Conservation (phyloP, 192 early-diverging fungal genomes). For the Linnemannia elongata region DNA sequence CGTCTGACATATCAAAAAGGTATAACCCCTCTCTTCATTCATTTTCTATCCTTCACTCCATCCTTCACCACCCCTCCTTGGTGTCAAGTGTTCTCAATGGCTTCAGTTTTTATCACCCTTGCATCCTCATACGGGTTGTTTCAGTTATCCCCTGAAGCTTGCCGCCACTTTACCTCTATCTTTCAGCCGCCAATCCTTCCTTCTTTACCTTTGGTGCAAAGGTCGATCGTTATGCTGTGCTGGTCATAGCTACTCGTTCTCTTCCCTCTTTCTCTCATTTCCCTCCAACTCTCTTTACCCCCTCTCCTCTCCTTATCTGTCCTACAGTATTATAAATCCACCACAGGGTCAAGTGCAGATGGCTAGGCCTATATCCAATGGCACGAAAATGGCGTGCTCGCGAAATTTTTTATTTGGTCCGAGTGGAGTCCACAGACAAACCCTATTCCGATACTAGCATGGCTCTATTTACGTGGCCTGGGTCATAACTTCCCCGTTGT, state of each 20-base stretch:
- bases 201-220: too few species aligned
- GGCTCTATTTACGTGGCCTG: background rate
- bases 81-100: background rate
- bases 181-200: too few species aligned
- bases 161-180: too few species aligned
- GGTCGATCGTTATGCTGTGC: too few species aligned
- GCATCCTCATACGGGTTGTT: too few species aligned
- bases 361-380: background rate
- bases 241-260: too few species aligned
- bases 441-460: background rate
- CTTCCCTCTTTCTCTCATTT: too few species aligned
- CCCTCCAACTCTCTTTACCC: too few species aligned
- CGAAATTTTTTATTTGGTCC: constrained; percentile 4
- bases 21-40: background rate
- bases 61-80: background rate
- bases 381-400: constrained; percentile 1
- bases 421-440: background rate
- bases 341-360: background rate
- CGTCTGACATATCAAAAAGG: background rate
- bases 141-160: too few species aligned
- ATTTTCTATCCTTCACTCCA: background rate
- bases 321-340: constrained; percentile 1
- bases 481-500: background rate
- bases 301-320: background rate
- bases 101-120: background rate